A percentile compares a stretch with the other conserved stretches of the same genome.
Evolutionary conservation across 2,329 filamentous ascomycete genomes (phyloP).

Genomic region (Fusarium oxysporum): DNA sequence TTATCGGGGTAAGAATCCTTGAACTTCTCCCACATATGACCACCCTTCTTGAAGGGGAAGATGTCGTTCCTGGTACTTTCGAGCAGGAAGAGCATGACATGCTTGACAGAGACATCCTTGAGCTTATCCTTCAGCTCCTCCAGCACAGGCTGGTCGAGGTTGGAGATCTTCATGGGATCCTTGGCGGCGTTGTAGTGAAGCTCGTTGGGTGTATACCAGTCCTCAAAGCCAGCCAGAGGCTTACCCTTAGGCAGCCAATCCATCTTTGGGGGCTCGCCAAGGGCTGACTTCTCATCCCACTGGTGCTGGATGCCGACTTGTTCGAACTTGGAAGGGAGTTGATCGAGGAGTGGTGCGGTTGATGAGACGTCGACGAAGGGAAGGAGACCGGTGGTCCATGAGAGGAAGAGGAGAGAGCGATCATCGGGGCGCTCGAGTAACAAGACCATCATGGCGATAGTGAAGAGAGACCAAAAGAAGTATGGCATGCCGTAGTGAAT

Average conservation of each 20-base stretch:
- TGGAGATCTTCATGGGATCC: slow-evolving; percentile 56
- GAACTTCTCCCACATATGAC: slow-evolving; percentile 52
- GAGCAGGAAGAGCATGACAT: slow-evolving; percentile 56
- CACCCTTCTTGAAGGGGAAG: slow-evolving; percentile 57
- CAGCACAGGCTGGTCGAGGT: slow-evolving; percentile 50
- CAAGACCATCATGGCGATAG: slow-evolving; percentile 40
- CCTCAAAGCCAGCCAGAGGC: slow-evolving; percentile 44
- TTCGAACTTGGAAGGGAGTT: slow-evolving; percentile 40
- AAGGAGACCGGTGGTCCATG: slow-evolving; percentile 50
- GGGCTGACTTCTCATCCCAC: slow-evolving; percentile 46
- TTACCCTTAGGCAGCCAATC: slow-evolving; percentile 42
- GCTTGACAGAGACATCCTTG: slow-evolving; percentile 52
- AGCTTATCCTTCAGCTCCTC: slow-evolving; percentile 43
- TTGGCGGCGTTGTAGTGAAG: slow-evolving; percentile 51
- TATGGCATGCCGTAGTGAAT: slow-evolving; percentile 31
- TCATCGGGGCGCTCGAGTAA: slow-evolving; percentile 46
- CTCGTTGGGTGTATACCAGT: slow-evolving; percentile 42
- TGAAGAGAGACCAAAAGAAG: slow-evolving; percentile 37
- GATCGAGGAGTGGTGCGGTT: slow-evolving; percentile 46
- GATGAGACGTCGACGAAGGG: slow-evolving; percentile 51
- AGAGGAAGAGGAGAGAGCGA: slow-evolving; percentile 50
- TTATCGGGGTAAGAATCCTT: slow-evolving; percentile 47
- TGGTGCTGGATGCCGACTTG: slow-evolving; percentile 44
- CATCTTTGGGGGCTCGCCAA: slow-evolving; percentile 37
- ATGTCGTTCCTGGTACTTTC: slow-evolving; percentile 60